These are phyloP conservation scores for Huntiella decipiens DNA, from an alignment of 2,329 filamentous ascomycete genomes.

Conservation along the genomic window DNA sequence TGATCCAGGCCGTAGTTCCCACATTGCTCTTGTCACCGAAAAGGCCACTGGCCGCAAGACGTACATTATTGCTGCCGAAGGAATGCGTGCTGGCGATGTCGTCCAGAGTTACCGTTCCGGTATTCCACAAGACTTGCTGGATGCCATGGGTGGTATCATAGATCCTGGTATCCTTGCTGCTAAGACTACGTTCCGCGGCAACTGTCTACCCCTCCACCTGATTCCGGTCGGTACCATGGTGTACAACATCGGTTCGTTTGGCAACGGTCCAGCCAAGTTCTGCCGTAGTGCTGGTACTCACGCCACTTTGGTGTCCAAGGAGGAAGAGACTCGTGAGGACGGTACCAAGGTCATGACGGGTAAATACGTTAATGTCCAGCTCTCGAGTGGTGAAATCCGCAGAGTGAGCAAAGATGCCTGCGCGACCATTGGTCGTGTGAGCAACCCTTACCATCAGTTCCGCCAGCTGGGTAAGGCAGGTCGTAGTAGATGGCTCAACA, in stretches of 20 bases:
- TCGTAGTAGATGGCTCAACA: constrained; percentile 81
- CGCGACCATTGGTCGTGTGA: constrained; percentile 82
- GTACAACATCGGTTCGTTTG: constrained; percentile 68
- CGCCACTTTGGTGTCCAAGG: constrained; percentile 74
- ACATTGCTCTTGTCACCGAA: constrained; percentile 73
- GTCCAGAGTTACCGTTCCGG: constrained; percentile 84
- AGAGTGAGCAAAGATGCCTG: constrained; percentile 82
- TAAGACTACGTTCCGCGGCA: constrained; percentile 83
- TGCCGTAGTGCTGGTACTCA: constrained; percentile 90
- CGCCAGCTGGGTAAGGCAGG: constrained; percentile 87
- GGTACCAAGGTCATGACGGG: constrained; percentile 45
- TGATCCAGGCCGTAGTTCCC: constrained; percentile 79
- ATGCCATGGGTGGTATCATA: constrained; percentile 78
- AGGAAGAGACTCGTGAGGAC: constrained; percentile 48
- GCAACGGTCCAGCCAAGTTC: constrained; percentile 63
- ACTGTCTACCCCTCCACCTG: constrained; percentile 89
- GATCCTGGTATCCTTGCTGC: constrained; percentile 93
- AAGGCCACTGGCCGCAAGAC: constrained; percentile 56
- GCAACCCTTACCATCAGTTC: constrained; percentile 84
- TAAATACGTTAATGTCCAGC: constrained; percentile 61
- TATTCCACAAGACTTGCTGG: constrained; percentile 69
- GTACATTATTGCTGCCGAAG: constrained; percentile 91
- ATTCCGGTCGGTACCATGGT: constrained; percentile 86
- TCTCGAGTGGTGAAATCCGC: constrained; percentile 86
- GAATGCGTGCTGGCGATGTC: constrained; percentile 75